Evolutionary conservation across 306 rosid genomes (phyloP), one percentile per base, ranked within the genome.

Genomic region (Crotalaria pallida): DNA sequence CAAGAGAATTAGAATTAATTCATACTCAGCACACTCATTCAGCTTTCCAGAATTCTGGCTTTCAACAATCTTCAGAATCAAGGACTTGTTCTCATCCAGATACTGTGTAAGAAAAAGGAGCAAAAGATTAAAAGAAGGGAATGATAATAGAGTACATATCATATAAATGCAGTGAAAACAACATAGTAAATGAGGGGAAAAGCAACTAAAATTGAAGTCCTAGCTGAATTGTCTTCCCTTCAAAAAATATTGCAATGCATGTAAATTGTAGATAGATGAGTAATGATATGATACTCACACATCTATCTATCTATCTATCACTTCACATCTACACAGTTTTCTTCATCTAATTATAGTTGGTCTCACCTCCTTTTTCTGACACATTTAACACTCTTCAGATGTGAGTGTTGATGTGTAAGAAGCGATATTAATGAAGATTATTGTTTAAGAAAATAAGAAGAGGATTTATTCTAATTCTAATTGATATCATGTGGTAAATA

Each of bases 31-130:
- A 69, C 97, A 94, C 77, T 94, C 99, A 81, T 76, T 84, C 69
- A 94, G 61, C 81, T 91, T 94, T 74, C 99, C 99, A 1, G 91
- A 75, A 59, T 91, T 94, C 77, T 94, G 99, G 90, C 97, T 87
- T 82, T 94, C 99, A 24, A 94, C 99, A 65, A 94, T 94, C 95
- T 91, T 94, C 89, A 94, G 81, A 75, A 94, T 94, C 62, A 94
- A 79, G n/a, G 99, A 85, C 84, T 94, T 94, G 92, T 94, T 94
- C 87, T 94, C 99, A 58, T 94, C 99, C 89, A 94, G 76, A 69
- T 91, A 94, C 99, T 94, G 90, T 87, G 64, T 59, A 50, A 7
- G 63, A 21, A 48, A 50, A 44, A 27, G n/a, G 45, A 45, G 71
- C n/a, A 48, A 60, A 44, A 47, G 29, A 45, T 55, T 24, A 76